These are phyloP conservation scores for Bipolaris cookei DNA, from an alignment of 2,329 filamentous ascomycete species.

Conservation along the genomic window DNA sequence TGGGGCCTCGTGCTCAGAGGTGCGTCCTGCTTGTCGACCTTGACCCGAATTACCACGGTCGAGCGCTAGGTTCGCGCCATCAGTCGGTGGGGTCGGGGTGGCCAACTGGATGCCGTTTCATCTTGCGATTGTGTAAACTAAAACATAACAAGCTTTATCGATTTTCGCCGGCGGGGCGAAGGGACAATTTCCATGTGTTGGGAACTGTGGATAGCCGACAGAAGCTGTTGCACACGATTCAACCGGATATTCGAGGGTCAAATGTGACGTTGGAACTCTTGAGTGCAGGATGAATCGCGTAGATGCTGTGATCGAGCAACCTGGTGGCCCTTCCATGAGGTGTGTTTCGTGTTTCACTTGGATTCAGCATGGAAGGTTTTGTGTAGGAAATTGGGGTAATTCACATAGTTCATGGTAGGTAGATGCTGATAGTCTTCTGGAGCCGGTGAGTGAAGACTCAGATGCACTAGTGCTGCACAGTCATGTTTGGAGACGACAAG, in stretches of 20 bases:
- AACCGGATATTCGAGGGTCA: slow-evolving; percentile 14
- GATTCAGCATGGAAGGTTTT: slow-evolving; percentile 7
- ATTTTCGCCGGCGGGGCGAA: slow-evolving; percentile 23
- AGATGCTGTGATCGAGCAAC: slow-evolving; percentile 6
- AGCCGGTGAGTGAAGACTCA: slow-evolving; percentile 9
- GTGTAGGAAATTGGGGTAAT: slow-evolving; percentile 10
- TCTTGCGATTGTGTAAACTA: slow-evolving; percentile 25
- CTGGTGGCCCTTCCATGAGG: background rate
- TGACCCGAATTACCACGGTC: slow-evolving; percentile 2
- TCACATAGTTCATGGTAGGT: slow-evolving; percentile 9
- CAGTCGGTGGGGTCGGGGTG: slow-evolving; percentile 12
- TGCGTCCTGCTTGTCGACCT: slow-evolving; percentile 3
- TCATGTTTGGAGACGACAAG: slow-evolving; percentile 12
- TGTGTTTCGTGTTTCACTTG: slow-evolving; percentile 9
- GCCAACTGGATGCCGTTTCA: slow-evolving; percentile 27
- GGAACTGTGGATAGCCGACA: slow-evolving; percentile 22
- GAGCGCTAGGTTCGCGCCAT: slow-evolving; percentile 17
- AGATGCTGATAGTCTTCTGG: slow-evolving; percentile 13
- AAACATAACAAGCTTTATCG: slow-evolving; percentile 40
- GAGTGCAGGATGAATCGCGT: slow-evolving; percentile 4
- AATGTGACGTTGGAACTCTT: slow-evolving; percentile 9
- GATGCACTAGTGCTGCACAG: slow-evolving; percentile 18
- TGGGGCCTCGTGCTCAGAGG: background rate
- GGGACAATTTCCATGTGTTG: slow-evolving; percentile 20
- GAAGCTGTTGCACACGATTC: slow-evolving; percentile 11